phyloP scores from a whole-genome alignment of 257 asterid genomes.

The Coffea eugenioides region DNA sequence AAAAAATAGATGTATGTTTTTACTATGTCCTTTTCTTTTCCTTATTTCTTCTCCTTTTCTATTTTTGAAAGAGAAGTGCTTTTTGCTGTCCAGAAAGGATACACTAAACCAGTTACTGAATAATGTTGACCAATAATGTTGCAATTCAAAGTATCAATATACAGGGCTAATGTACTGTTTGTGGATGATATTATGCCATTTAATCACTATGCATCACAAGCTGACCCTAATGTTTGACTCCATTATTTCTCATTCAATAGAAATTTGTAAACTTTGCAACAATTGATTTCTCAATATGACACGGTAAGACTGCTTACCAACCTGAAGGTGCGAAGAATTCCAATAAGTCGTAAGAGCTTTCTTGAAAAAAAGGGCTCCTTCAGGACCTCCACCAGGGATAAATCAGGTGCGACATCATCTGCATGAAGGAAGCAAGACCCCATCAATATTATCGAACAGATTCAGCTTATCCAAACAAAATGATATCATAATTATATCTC shows the following conservation, averaged over 20 bases:
- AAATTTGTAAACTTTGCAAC: background rate
- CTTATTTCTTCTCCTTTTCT: background rate
- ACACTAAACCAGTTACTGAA: background rate
- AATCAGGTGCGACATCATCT: conserved; percentile 63
- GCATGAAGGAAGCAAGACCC: conserved; percentile 21
- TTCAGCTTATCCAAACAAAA: background rate
- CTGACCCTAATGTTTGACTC: background rate
- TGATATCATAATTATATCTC: background rate
- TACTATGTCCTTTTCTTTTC: background rate
- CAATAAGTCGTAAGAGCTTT: conserved; percentile 74
- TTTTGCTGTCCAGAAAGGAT: background rate
- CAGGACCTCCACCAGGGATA: conserved; percentile 58
- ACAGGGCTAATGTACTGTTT: background rate
- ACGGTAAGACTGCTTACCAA: conserved; percentile 25
- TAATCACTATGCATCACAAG: background rate
- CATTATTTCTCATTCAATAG: background rate
- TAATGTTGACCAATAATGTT: background rate
- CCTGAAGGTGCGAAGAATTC: conserved; percentile 72
- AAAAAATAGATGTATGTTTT: background rate
- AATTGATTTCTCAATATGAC: background rate
- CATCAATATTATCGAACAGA: background rate
- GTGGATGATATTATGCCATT: background rate
- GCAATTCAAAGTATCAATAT: background rate
- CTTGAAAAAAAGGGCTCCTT: conserved; percentile 80
- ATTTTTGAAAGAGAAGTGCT: background rate